These are phyloP conservation scores for Solioccasus polychromus DNA, from an alignment of 768 basidiomycete genomes.

Conservation along the genomic window DNA sequence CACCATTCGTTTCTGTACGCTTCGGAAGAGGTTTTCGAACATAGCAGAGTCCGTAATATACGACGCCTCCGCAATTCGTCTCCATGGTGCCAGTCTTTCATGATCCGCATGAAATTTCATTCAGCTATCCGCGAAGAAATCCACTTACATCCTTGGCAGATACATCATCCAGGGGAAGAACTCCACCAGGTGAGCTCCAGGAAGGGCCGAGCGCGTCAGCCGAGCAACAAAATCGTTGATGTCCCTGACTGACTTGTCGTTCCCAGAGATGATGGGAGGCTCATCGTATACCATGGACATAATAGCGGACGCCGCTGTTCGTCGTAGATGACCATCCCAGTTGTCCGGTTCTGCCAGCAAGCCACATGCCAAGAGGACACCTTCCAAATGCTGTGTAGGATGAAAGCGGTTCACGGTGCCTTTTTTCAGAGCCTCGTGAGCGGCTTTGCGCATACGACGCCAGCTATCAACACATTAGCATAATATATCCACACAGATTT, in stretches of 20 bases:
- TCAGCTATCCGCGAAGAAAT: too few species aligned
- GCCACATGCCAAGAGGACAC: slow-evolving; percentile 12
- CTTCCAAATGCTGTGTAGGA: slow-evolving; percentile 6
- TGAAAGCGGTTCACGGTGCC: slow-evolving; percentile 2
- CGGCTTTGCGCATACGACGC: slow-evolving; percentile 10
- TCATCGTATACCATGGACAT: slow-evolving; percentile 26
- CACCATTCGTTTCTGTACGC: slow-evolving; percentile 4
- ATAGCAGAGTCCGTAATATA: slow-evolving; percentile 1
- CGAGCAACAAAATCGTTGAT: slow-evolving; percentile 25
- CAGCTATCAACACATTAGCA: not conserved
- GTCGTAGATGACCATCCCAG: slow-evolving; percentile 33
- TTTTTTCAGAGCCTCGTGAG: slow-evolving; percentile 7
- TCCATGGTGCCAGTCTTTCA: slow-evolving; percentile 5
- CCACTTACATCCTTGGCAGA: slow-evolving; percentile 21
- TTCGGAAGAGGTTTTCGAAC: slow-evolving; percentile 3
- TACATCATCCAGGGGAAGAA: slow-evolving; percentile 34
- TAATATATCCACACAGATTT: not conserved
- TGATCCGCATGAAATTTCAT: not conserved
- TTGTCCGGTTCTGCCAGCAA: slow-evolving; percentile 24
- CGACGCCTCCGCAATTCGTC: slow-evolving; percentile 1
- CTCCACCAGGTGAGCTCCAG: slow-evolving; percentile 38
- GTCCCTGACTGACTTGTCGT: not conserved
- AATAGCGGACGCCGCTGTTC: slow-evolving; percentile 28
- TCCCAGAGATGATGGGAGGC: slow-evolving; percentile 11
- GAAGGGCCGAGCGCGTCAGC: slow-evolving; percentile 32